Base-by-base conservation (phyloP, 2,329 filamentous ascomycete species). In the Penicillium freii region DNA sequence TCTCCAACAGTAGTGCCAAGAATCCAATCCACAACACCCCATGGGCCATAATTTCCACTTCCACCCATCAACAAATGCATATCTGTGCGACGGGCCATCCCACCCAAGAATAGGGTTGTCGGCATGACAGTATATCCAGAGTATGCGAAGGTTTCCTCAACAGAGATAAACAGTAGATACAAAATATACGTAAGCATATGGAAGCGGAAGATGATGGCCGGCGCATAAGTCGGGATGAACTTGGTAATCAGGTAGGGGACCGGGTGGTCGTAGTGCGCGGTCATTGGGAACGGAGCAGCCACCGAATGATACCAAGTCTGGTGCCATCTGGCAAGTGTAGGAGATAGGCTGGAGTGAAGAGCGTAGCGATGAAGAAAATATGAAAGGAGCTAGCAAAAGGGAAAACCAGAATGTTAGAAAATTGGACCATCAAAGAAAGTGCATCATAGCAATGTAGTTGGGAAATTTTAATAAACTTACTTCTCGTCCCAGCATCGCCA, bases 361-460 rank as follows among this genome's bases (percentile, higher is more conserved):
- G 88, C 58, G 68, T 83, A 83, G 51, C 89, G 86, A 75, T 96
- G 91, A 63, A 91, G 80, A 65, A 85, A 82, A 72, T 95, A 96
- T 56, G 64, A 58, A 5, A 73, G 46, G 33, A 70, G 56, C 72
- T 75, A 31, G 54, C 27, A 15, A 17, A 36, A 39, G 4, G 31
- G 29, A 27, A 23, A 55, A 6, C 3, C 10, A 39, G 13, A 15
- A 36, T 34, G 50, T 63, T 45, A 64, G 58, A 19, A 51, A 39
- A 34, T 34, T 15, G n/a, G 9, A 34, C 5, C n/a, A 29, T n/a
- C 11, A 47, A 40, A 21, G 5, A 29, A 29, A 36, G 11, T n/a
- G 21, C 15, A 55, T 6, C 1, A 4, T 2, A n/a, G 10, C 23
- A n/a, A 5, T 29, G 11, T 15, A 33, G 40, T 25, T 13, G 8